Base-by-base conservation (phyloP, 2,329 filamentous ascomycete species). In the Pseudogymnoascus verrucosus region DNA sequence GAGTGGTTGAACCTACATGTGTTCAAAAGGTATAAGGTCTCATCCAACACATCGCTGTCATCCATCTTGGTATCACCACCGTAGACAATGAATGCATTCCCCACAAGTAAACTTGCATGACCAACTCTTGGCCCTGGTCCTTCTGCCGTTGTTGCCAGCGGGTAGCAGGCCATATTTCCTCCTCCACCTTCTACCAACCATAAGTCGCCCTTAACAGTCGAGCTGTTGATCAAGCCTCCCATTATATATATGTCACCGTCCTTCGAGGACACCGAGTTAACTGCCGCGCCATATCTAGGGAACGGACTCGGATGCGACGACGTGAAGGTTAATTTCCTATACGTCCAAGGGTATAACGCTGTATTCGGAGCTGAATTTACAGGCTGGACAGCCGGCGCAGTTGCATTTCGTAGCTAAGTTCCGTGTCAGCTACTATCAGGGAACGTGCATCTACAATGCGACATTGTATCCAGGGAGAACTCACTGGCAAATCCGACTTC, bases 31-130 rank as follows among this genome's bases (percentile, higher is more conserved):
- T 99, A 99, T 11, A 99, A 80, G 0, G 95, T 98, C 77, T 99
- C 93, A 71, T 99, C 95, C 64, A 99, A 79, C 60, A 90, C 82
- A 76, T 99, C 95, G 34, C 86, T 85, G 72, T 98, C 95, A 63
- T 97, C 92, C 74, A 96, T 89, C 77, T 99, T 99, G 61, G 95
- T 99, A 75, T 99, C 96, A 73, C 95, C 95, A 60, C 95, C 96
- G 73, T 98, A 99, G 11, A 99, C 95, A 69, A 99, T 99, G 75
- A 98, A 99, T 0, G 95, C 95, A 76, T 99, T 99, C 64, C 96
- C 96, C 62, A 99, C 95, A 14, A 99, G 82, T 71, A 99, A 80
- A 79, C 93, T 96, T 19, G 93, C 84, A 78, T 99, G 95, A 3
- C 95, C 95, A 62, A 99, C 95, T 78, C 95, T 86, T 1, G 96